Conservation (phyloP, 192 early-diverging fungal species). For the Backusella tuberculispora region DNA sequence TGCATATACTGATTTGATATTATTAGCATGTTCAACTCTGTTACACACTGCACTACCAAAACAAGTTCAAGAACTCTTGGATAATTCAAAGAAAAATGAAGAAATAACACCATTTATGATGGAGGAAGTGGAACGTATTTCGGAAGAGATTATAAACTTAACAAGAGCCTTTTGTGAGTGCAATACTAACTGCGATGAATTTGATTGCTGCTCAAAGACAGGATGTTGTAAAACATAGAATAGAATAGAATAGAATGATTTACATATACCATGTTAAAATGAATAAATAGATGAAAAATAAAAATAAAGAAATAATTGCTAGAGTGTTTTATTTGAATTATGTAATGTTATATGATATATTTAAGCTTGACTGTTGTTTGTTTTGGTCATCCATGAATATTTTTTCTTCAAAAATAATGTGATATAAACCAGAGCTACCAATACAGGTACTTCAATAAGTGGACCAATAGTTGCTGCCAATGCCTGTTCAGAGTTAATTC, state of each 20-base stretch:
- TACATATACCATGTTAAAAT: neutral
- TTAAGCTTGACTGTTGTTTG: neutral
- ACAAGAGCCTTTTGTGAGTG: slow-evolving; percentile 64
- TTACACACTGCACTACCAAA: slow-evolving; percentile 54
- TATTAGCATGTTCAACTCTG: slow-evolving; percentile 58
- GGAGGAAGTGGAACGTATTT: slow-evolving; percentile 55
- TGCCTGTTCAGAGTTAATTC: slow-evolving; percentile 65
- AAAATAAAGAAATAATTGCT: no score
- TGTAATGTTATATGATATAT: no score
- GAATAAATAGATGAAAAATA: no score
- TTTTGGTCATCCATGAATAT: slow-evolving; percentile 4
- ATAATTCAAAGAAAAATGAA: slow-evolving; percentile 29
- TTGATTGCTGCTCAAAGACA: neutral
- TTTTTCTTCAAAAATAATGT: slow-evolving; percentile 17
- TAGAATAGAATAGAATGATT: neutral
- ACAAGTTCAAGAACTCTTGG: slow-evolving; percentile 45
- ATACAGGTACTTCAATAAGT: slow-evolving; percentile 70
- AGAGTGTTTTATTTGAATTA: no score
- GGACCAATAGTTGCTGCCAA: slow-evolving; percentile 69
- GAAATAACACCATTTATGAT: slow-evolving; percentile 46
- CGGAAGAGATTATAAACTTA: slow-evolving; percentile 55
- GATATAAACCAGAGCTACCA: slow-evolving; percentile 7
- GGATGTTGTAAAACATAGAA: slow-evolving; percentile 7
- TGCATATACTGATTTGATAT: slow-evolving; percentile 61
- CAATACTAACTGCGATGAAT: slow-evolving; percentile 34